Conservation (phyloP, 495 filamentous ascomycete genomes). For the Neurospora sp. region DNA sequence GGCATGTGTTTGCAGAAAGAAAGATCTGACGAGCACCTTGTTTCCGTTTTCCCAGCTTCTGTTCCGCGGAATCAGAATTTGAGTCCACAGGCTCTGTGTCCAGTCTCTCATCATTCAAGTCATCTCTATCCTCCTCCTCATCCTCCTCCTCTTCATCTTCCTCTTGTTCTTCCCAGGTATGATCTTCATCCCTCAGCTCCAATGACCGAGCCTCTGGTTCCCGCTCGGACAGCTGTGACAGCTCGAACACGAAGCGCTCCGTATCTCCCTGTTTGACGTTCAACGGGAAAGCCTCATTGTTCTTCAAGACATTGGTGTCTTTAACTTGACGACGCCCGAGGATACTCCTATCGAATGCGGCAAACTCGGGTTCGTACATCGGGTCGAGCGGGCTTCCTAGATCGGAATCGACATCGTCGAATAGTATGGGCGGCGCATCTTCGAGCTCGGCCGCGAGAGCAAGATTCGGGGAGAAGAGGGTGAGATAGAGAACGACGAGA, state of each 20-base stretch:
- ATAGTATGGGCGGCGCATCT: constrained; percentile 27
- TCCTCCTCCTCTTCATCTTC: constrained; percentile 5
- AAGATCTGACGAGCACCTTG: constrained; percentile 45
- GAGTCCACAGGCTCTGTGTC: neutral
- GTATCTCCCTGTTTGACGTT: constrained; percentile 50
- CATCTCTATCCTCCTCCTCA: neutral
- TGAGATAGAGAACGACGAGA: constrained; percentile 45
- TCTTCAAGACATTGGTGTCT: constrained; percentile 38
- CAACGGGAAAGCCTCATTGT: constrained; percentile 48
- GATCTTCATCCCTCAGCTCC: constrained; percentile 12
- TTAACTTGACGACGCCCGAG: constrained; percentile 48
- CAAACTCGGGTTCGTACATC: constrained; percentile 49
- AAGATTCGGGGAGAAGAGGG: constrained; percentile 43
- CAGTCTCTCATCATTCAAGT: neutral
- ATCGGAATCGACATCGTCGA: constrained; percentile 31
- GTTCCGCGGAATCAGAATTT: neutral
- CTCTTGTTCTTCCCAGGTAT: neutral
- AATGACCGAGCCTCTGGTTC: neutral
- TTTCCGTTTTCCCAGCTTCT: constrained; percentile 18
- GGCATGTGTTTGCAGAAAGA: constrained; percentile 72
- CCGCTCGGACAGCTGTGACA: constrained; percentile 6
- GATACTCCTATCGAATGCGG: constrained; percentile 47
- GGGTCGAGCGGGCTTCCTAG: constrained; percentile 18
- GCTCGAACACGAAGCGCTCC: constrained; percentile 25
- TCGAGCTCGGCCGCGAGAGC: constrained; percentile 49